Base-by-base conservation (phyloP, 352 stramenopile species). In the Aphanomyces astaci region DNA sequence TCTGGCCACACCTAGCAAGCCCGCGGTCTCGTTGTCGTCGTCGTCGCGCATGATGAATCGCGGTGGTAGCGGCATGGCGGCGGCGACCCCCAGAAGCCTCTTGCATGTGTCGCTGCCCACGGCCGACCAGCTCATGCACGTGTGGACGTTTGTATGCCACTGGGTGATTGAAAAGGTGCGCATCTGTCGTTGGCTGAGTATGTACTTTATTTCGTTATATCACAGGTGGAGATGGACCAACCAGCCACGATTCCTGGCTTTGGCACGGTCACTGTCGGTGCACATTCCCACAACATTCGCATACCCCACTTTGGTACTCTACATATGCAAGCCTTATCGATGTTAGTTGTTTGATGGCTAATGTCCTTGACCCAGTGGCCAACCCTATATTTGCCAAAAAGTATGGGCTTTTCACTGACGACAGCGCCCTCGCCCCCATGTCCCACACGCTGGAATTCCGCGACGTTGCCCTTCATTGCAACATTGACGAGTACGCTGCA, bases 131-230 rank as follows among this genome's bases (percentile, higher is more conserved):
- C 82, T 81, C 31, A 70, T 57, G 17, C 27, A 79, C 4, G 81
- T 88, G 49, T 92, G 82, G 81, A 81, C 80, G 24, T 90, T 89
- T 45, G 51, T 92, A 32, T 81, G 72, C 32, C 76, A 90, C 53
- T 92, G 84, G 84, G 66, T 90, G 36, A 82, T 80, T n/a, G 71
- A 79, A 0, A 81, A 87, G 75, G 81, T 86, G 19, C 0, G 63
- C 11, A 24, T 32, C 25, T 24, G 11, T 19, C 4, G 11, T 10
- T 19, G 30, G 31, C 0, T 63, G 31, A 10, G n/a, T n/a, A n/a
- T n/a, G n/a, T n/a, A n/a, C n/a, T n/a, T n/a, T n/a, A n/a, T n/a
- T n/a, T n/a, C n/a, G n/a, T n/a, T n/a, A n/a, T n/a, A n/a, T n/a
- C n/a, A 28, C 70, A 93, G 81, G 45, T 89, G n/a, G 85, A 81